Evolutionary conservation across 2,329 filamentous ascomycete species (phyloP).

Genomic region (Exophiala mesophila): DNA sequence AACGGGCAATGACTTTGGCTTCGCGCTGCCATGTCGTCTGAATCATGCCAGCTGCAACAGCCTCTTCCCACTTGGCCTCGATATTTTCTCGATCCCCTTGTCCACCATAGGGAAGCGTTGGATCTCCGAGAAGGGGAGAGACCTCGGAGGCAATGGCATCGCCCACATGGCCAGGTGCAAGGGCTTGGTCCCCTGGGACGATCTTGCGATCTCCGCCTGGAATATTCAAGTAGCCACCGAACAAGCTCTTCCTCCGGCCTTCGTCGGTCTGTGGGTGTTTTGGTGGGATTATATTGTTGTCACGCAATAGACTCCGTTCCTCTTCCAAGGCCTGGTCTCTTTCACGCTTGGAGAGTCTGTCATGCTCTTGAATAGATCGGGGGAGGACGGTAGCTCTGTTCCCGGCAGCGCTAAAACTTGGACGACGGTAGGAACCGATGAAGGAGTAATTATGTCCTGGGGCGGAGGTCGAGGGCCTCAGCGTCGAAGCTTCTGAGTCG

Average conservation of each 20-base stretch:
- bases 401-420: constrained; percentile 69
- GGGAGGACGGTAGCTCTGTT: constrained; percentile 65
- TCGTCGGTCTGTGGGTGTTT: constrained; percentile 38
- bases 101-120: constrained; percentile 40
- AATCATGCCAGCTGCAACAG: constrained; percentile 73
- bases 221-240: constrained; percentile 15
- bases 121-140: constrained; percentile 45
- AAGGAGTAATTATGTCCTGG: constrained; percentile 45
- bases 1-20: constrained; percentile 69
- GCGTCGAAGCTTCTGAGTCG: constrained; percentile 37
- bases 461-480: constrained; percentile 38
- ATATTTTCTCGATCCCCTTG: constrained; percentile 53
- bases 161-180: constrained; percentile 13
- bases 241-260: constrained; percentile 18
- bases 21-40: constrained; percentile 90
- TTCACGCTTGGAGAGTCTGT: constrained; percentile 49
- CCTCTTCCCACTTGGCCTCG: constrained; percentile 76
- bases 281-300: constrained; percentile 55
- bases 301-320: constrained; percentile 54
- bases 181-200: constrained; percentile 27
- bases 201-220: constrained; percentile 23
- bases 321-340: constrained; percentile 51
- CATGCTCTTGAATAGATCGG: constrained; percentile 35
- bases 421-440: constrained; percentile 66
- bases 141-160: constrained; percentile 37